These are phyloP conservation scores for Tricholoma bakamatsutake DNA, from an alignment of 768 basidiomycete genomes.

Conservation along the genomic window DNA sequence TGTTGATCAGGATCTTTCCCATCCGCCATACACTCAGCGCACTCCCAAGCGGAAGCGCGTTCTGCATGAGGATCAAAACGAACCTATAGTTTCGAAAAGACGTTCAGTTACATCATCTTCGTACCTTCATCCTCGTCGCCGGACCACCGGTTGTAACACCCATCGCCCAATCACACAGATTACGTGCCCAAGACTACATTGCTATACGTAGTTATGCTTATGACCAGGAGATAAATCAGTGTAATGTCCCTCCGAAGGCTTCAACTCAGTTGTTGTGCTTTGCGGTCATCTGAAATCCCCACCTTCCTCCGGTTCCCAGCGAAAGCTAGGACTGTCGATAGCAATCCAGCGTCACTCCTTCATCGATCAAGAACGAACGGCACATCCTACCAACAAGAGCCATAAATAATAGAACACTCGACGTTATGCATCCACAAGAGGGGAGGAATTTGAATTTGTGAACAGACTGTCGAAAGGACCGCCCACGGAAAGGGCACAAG, in stretches of 20 bases:
- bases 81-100: conserved; percentile 14
- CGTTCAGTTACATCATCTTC: conserved; percentile 9
- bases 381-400: not conserved
- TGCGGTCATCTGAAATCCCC: not conserved
- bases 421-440: not conserved
- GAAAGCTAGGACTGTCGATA: too few species aligned
- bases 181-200: conserved; percentile 13
- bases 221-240: not conserved
- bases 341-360: not conserved
- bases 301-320: too few species aligned
- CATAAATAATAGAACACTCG: not conserved
- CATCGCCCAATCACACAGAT: conserved; percentile 7
- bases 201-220: conserved; percentile 9
- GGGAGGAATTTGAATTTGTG: not conserved
- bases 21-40: conserved; percentile 51
- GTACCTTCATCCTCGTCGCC: conserved; percentile 4
- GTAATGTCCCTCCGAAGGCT: not conserved
- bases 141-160: conserved; percentile 1
- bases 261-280: not conserved
- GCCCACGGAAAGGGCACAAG: too few species aligned
- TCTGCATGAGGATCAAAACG: conserved; percentile 11
- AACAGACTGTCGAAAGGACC: too few species aligned
- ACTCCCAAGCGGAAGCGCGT: conserved; percentile 47
- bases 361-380: not conserved
- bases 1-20: conserved; percentile 63